These are phyloP conservation scores for Mycena crocata DNA, from an alignment of 768 basidiomycete species.

Conservation along the genomic window DNA sequence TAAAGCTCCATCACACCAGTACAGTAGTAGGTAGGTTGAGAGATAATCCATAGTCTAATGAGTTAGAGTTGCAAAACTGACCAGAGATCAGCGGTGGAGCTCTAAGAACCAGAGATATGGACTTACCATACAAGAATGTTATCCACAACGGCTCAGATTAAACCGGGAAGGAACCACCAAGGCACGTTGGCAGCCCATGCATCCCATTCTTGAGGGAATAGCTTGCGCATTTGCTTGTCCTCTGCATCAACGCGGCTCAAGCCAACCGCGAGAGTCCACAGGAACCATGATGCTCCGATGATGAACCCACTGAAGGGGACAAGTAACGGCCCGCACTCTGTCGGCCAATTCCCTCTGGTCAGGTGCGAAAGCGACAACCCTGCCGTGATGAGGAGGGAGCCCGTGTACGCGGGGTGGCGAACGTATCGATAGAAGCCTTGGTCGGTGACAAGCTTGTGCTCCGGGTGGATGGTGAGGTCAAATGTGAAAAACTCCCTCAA, in stretches of 20 bases:
- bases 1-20: no score
- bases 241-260: slow-evolving; percentile 60
- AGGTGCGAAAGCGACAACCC: slow-evolving; percentile 56
- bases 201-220: slow-evolving; percentile 60
- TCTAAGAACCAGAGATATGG: not conserved
- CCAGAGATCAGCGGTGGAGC: not conserved
- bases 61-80: no score
- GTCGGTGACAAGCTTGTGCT: slow-evolving; percentile 55
- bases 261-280: slow-evolving; percentile 56
- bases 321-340: slow-evolving; percentile 45
- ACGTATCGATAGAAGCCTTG: slow-evolving; percentile 56
- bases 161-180: slow-evolving; percentile 61
- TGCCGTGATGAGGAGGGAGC: slow-evolving; percentile 56
- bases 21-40: no score
- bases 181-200: slow-evolving; percentile 53
- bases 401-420: slow-evolving; percentile 62
- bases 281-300: slow-evolving; percentile 53
- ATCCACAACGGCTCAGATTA: slow-evolving; percentile 38
- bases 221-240: slow-evolving; percentile 56
- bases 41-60: no score
- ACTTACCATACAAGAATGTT: not conserved
- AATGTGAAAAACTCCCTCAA: slow-evolving; percentile 61
- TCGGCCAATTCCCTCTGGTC: slow-evolving; percentile 53
- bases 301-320: slow-evolving; percentile 37
- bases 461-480: slow-evolving; percentile 58